These are phyloP conservation scores for Ceratobasidium sp. DNA, from an alignment of 1,284 basidiomycete species.

Conservation along the genomic window DNA sequence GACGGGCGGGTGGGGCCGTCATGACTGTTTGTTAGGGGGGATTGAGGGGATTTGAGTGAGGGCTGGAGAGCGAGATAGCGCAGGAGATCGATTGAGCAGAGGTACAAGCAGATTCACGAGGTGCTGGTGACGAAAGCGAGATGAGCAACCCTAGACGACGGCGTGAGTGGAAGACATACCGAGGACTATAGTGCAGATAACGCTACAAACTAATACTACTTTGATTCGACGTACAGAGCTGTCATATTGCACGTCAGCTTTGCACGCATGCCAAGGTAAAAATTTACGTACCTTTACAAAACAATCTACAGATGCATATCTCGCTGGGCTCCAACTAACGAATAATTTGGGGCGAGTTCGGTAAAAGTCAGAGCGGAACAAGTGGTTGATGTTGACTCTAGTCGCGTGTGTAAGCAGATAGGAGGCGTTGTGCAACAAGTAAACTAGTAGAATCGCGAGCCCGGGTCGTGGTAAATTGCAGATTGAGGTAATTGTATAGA, in stretches of 20 bases:
- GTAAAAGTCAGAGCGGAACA: too few relatives aligned
- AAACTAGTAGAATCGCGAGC: neutral
- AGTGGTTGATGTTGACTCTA: neutral
- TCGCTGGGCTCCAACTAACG: too few relatives aligned
- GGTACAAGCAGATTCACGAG: neutral
- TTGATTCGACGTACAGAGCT: neutral
- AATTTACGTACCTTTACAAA: neutral
- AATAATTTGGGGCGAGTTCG: too few relatives aligned
- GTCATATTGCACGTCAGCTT: neutral
- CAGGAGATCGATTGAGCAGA: neutral
- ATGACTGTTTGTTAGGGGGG: neutral
- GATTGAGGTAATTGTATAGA: slow-evolving; percentile 5
- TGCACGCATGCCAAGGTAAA: neutral
- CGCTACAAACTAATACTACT: neutral
- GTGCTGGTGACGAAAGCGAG: neutral
- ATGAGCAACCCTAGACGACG: neutral
- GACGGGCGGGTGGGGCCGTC: slow-evolving; percentile 74
- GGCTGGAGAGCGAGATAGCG: neutral
- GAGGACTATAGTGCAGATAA: neutral
- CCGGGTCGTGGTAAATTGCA: neutral
- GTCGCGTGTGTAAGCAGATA: neutral
- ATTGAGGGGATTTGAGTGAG: neutral
- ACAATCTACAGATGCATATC: too few relatives aligned
- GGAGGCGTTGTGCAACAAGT: neutral
- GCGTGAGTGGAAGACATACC: neutral